Conservation (phyloP, 129 eudicot species). For the Dittrichia graveolens region DNA sequence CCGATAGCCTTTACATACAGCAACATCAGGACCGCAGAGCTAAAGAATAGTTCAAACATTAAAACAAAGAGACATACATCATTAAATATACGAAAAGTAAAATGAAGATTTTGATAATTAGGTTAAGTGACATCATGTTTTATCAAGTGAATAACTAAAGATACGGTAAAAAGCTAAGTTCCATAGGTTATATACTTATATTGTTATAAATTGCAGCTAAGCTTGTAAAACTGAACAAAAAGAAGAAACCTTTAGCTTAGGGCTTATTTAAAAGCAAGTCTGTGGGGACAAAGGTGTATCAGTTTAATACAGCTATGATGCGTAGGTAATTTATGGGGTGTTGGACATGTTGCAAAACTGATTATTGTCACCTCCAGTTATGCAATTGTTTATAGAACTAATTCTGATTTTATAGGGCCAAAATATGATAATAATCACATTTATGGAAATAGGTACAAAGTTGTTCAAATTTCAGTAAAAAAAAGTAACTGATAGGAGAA, state of each 20-base stretch:
- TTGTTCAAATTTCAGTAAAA: background rate
- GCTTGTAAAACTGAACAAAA: constrained; percentile 3
- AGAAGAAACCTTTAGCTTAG: background rate
- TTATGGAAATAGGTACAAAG: background rate
- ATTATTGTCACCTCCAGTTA: background rate
- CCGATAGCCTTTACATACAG: constrained; percentile 76
- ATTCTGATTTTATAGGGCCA: background rate
- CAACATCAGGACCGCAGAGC: constrained; percentile 68
- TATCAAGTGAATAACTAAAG: background rate
- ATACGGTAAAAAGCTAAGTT: background rate
- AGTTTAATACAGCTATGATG: background rate
- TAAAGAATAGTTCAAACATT: constrained; percentile 32
- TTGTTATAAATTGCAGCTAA: background rate
- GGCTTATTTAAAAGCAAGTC: constrained; percentile 3
- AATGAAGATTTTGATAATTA: background rate
- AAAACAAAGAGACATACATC: background rate
- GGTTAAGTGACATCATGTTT: background rate
- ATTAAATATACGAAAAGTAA: background rate
- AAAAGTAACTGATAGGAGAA: background rate
- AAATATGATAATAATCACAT: background rate
- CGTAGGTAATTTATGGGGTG: background rate
- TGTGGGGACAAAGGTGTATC: background rate
- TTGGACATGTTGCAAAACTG: background rate
- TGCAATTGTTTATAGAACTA: too few relatives aligned
- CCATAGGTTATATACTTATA: too few relatives aligned